Evolutionary conservation across 2,329 filamentous ascomycete genomes (phyloP), one percentile per base, ranked within the genome.

Genomic region (Fusarium humuli): DNA sequence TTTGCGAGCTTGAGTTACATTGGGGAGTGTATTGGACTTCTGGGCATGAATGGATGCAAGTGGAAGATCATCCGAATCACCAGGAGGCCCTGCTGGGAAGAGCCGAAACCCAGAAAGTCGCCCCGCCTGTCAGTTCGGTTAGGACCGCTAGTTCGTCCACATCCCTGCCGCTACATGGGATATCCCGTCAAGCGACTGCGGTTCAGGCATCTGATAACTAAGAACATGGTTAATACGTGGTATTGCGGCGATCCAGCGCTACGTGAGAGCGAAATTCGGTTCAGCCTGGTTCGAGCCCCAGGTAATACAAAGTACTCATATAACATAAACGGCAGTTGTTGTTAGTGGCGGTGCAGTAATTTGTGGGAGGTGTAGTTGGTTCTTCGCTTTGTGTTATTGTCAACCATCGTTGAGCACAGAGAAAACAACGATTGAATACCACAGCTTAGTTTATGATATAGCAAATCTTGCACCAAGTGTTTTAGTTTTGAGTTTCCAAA

Each of bases 51-150:
- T 50, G 46, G 54, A 71, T 52, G 46, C 67, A 60, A 37, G 58
- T 54, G 52, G 56, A 49, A 61, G 57, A 71, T 70, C 53, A 64
- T 42, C 45, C 57, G 53, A 63, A 65, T 49, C 49, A 53, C 49
- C 54, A 50, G 50, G 49, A 67, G 25, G 25, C 52, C 46, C 42
- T 52, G 61, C 37, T 41, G 23, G 22, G 22, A 67, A 53, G 54
- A 71, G 63, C 63, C 67, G 54, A 66, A 66, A 48, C 40, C 29
- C 50, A 57, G 48, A 50, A 32, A 25, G 30, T 48, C 40, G 50
- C 45, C 64, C 69, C 69, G 61, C 69, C 69, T 72, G 65, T 70
- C 69, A 71, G 60, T 70, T 70, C 60, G 69, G 69, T 59, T 72
- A 49, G 47, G 69, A 70, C 67, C 66, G 59, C 65, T 71, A 72